Evolutionary conservation across 805 yeast species (phyloP), one percentile per base, ranked within the genome.

Genomic region (Candida ovalis): DNA sequence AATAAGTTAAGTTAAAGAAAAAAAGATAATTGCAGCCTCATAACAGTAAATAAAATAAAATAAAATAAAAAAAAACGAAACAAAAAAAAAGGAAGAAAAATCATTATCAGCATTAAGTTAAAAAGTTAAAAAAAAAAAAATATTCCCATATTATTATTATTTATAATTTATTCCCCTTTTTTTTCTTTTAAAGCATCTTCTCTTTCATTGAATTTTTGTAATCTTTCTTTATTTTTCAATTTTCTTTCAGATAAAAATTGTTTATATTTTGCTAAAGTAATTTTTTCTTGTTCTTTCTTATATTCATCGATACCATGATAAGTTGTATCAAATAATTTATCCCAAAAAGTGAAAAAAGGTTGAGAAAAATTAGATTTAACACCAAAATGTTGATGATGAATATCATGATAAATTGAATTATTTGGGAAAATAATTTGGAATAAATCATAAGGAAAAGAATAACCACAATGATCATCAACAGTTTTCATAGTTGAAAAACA

Each of bases 391-490:
- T 94, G 99, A 69, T 94, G 99, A 66, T 94, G 99, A 58, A 94
- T 91, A 69, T 94, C 99, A 63, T 94, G 99, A 67, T 90, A 94
- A 28, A 90, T 86, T 13, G 98, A 86, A 64, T 94, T 90, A 71
- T 94, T 94, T 54, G 97, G 98, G 78, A 94, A 94, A 21, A 92
- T 48, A 39, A 81, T 63, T 73, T 94, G 99, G 76, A 94, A 86
- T 21, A 91, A 82, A 67, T 94, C 99, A 66, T 73, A 86, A 15
- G 98, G 98, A 47, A 94, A 73, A 25, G 91, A 82, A 67, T 92
- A 94, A n/a, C 99, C 99, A 68, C 98, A 94, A 69, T 94, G 99
- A 67, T 94, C 99, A 66, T 94, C 98, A 43, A 94, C 96, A 1
- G 99, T 94, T 68, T 94, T 94, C 78, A 94, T 68, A 1, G 99